A percentile compares a stretch with the other conserved stretches of the same genome.
These are phyloP conservation scores for Trichosporon coremiiforme DNA, from an alignment of 1,284 basidiomycete genomes.

Conservation along the genomic window DNA sequence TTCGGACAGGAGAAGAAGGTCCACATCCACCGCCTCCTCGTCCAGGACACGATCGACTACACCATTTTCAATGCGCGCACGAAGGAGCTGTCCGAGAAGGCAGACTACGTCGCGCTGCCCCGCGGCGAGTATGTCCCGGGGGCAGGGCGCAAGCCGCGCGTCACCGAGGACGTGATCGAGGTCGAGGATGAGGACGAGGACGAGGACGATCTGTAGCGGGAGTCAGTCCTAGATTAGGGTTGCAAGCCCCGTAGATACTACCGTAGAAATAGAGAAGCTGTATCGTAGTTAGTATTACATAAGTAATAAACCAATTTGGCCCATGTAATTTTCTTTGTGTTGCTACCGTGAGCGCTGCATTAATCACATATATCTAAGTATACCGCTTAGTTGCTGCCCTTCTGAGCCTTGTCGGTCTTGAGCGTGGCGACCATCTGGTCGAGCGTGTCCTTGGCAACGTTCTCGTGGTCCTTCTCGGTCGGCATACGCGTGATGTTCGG, in stretches of 20 bases:
- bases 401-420: background rate
- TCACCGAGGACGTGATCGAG: background rate
- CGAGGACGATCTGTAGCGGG: too few species aligned
- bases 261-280: too few species aligned
- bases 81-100: conserved; percentile 39
- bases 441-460: background rate
- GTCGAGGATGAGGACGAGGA: background rate
- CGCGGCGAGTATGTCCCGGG: conserved; percentile 33
- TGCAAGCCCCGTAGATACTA: too few species aligned
- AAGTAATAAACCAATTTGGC: background rate
- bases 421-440: conserved; percentile 10
- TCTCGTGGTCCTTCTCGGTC: conserved; percentile 8
- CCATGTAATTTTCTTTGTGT: background rate
- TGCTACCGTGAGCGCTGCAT: conserved; percentile 4
- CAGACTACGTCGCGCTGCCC: conserved; percentile 45
- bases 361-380: conserved; percentile 7
- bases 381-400: background rate
- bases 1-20: conserved; percentile 83
- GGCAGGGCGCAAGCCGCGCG: background rate
- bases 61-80: conserved; percentile 61
- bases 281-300: conserved; percentile 7
- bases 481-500: background rate
- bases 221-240: too few species aligned
- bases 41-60: conserved; percentile 79
- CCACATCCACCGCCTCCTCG: conserved; percentile 77